phyloP scores from a whole-genome alignment of 1,284 basidiomycete genomes.

The Trametes pubescens region DNA sequence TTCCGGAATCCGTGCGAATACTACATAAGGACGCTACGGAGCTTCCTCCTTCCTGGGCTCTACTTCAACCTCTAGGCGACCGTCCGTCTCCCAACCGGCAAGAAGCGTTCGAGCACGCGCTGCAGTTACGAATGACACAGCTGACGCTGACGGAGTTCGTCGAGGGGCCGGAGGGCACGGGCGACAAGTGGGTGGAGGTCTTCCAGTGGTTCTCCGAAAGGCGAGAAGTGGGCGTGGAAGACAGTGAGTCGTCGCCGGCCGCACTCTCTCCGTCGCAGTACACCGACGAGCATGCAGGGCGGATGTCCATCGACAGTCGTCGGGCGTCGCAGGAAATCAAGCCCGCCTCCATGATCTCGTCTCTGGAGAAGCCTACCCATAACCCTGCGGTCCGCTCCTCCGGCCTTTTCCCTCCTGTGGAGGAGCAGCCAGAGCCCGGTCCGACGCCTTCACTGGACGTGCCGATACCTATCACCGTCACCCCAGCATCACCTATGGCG shows the following conservation, averaged over 20 bases:
- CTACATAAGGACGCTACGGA: conserved; percentile 46
- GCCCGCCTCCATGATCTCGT: conserved; percentile 33
- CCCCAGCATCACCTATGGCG: conserved; percentile 53
- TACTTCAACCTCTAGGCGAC: conserved; percentile 64
- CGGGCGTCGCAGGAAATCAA: conserved; percentile 37
- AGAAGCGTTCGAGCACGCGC: conserved; percentile 79
- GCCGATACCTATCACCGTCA: conserved; percentile 51
- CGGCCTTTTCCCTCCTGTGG: conserved; percentile 22
- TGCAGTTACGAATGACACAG: conserved; percentile 90
- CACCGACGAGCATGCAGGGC: conserved; percentile 28
- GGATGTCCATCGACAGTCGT: conserved; percentile 44
- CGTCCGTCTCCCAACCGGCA: conserved; percentile 59
- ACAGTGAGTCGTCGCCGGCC: conserved; percentile 41
- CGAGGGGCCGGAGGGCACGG: conserved; percentile 88
- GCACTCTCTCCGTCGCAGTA: neutral
- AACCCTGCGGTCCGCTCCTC: conserved; percentile 16
- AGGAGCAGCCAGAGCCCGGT: conserved; percentile 27
- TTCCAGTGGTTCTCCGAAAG: conserved; percentile 85
- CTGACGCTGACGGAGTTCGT: conserved; percentile 85
- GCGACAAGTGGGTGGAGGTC: conserved; percentile 84
- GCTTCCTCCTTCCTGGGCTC: conserved; percentile 56
- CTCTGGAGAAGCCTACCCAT: conserved; percentile 33
- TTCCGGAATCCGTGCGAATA: conserved; percentile 34
- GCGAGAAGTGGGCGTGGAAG: conserved; percentile 51
- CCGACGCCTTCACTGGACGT: conserved; percentile 11